Evolutionary conservation across 495 filamentous ascomycete species (phyloP).

Genomic region (Penicillium odoratum): DNA sequence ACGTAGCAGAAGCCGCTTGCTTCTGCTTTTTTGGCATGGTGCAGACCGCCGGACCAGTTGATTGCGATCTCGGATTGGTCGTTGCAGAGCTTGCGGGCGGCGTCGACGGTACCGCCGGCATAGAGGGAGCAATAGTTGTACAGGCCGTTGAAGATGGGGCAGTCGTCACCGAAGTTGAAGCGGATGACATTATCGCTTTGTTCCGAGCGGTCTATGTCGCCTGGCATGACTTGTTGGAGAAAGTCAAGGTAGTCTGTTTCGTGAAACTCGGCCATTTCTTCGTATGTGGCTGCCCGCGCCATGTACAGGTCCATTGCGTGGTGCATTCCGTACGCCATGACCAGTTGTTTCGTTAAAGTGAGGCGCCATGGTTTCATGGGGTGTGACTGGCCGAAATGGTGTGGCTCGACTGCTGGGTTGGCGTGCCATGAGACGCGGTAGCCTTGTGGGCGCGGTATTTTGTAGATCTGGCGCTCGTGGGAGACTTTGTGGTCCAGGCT

Average conservation of each 20-base stretch:
- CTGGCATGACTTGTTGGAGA: slow-evolving; percentile 50
- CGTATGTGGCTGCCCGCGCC: slow-evolving; percentile 75
- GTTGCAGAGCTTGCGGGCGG: slow-evolving; percentile 83
- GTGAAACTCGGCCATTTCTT: slow-evolving; percentile 88
- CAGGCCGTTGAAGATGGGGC: slow-evolving; percentile 93
- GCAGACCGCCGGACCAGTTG: slow-evolving; percentile 98
- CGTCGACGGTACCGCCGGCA: slow-evolving; percentile 84
- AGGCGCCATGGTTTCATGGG: slow-evolving; percentile 99
- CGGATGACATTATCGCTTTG: slow-evolving; percentile 42
- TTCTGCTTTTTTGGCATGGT: slow-evolving; percentile 93
- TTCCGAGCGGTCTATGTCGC: slow-evolving; percentile 47
- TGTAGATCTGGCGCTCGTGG: slow-evolving; percentile 66
- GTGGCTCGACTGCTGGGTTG: slow-evolving; percentile 91
- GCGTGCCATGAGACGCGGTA: slow-evolving; percentile 97
- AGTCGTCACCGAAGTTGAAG: slow-evolving; percentile 92
- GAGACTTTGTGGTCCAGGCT: slow-evolving; percentile 64
- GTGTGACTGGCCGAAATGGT: slow-evolving; percentile 93
- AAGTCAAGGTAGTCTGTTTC: slow-evolving; percentile 88
- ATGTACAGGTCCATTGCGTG: slow-evolving; percentile 92
- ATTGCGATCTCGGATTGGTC: slow-evolving; percentile 91
- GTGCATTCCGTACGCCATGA: slow-evolving; percentile 92
- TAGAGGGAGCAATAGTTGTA: slow-evolving; percentile 95
- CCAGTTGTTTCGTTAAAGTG: slow-evolving; percentile 90
- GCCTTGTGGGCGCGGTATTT: slow-evolving; percentile 74
- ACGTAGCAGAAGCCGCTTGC: slow-evolving; percentile 97